Evolutionary conservation across 2,329 filamentous ascomycete genomes (phyloP).

Genomic region (Aspergillus puulaauensis): DNA sequence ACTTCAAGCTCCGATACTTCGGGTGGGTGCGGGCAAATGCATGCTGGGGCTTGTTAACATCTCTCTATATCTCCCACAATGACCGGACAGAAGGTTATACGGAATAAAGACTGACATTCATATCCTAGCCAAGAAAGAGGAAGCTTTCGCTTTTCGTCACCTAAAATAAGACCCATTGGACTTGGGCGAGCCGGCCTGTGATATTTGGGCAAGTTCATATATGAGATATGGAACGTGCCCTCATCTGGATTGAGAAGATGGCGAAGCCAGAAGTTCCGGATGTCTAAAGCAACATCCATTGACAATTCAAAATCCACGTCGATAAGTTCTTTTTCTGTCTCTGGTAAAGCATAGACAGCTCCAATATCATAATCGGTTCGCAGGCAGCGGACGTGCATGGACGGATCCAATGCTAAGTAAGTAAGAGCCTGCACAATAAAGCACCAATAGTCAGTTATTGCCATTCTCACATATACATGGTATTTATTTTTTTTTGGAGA

Average conservation of each 20-base stretch:
- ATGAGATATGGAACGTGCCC: conserved; percentile 26
- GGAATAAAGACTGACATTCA: conserved; percentile 27
- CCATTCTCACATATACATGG: not conserved
- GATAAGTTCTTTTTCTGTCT: not conserved
- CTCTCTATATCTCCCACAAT: not conserved
- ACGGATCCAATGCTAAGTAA: conserved; percentile 32
- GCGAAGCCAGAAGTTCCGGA: conserved; percentile 44
- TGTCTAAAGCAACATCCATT: conserved; percentile 19
- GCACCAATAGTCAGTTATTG: not conserved
- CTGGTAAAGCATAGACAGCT: conserved; percentile 26
- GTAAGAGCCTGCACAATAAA: conserved; percentile 29
- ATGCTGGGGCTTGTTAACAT: conserved; percentile 26
- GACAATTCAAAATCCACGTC: not conserved
- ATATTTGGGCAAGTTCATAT: conserved; percentile 15
- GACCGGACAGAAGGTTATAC: not conserved
- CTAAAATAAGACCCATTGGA: not conserved
- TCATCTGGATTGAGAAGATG: conserved; percentile 35
- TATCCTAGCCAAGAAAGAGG: conserved; percentile 33
- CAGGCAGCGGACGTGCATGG: conserved; percentile 21
- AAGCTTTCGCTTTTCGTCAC: conserved; percentile 8
- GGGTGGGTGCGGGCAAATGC: conserved; percentile 35
- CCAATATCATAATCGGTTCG: conserved; percentile 34
- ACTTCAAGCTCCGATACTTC: conserved; percentile 22
- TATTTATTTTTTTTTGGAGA: too few species aligned
- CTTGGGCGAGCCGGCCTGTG: conserved; percentile 23